Conservation (phyloP, 139 green algal genomes). For the Volvox reticuliferus region DNA sequence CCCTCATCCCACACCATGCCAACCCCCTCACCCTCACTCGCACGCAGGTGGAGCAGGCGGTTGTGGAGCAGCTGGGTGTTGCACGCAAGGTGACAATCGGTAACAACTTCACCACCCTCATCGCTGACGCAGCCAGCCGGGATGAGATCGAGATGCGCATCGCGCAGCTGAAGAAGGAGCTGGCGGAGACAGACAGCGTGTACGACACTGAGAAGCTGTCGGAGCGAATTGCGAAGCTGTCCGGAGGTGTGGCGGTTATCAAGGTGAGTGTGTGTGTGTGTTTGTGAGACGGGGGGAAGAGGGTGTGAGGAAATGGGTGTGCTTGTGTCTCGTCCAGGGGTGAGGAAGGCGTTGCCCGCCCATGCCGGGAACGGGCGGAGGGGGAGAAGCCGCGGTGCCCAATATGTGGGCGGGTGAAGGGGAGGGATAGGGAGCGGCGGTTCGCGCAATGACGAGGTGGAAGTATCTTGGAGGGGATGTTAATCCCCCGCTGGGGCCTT, state of each 20-base stretch:
- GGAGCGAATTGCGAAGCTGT: conserved; percentile 99
- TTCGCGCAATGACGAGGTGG: too few species aligned
- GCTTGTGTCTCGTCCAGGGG: too few species aligned
- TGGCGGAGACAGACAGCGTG: conserved; percentile 93
- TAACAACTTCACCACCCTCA: conserved; percentile 89
- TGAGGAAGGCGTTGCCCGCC: too few species aligned
- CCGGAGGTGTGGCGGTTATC: conserved; percentile 97
- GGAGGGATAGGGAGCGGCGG: too few species aligned
- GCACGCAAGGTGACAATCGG: conserved; percentile 92
- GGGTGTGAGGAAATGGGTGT: too few species aligned
- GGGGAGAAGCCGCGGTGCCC: too few species aligned
- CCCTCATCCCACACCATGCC: background rate
- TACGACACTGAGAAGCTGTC: conserved; percentile 99
- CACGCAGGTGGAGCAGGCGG: conserved; percentile 77
- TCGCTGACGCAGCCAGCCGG: conserved; percentile 93
- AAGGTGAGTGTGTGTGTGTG: conserved; percentile 79
- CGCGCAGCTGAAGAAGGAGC: conserved; percentile 95
- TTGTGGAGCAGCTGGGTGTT: conserved; percentile 92
- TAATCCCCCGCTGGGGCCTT: too few species aligned
- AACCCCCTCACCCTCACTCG: background rate
- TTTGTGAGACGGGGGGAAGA: too few species aligned
- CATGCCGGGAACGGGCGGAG: too few species aligned
- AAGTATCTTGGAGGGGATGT: too few species aligned
- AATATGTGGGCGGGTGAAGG: too few species aligned
- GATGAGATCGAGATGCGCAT: conserved; percentile 98